Conservation (phyloP, 1,284 basidiomycete genomes). For the Gomphus sp. region DNA sequence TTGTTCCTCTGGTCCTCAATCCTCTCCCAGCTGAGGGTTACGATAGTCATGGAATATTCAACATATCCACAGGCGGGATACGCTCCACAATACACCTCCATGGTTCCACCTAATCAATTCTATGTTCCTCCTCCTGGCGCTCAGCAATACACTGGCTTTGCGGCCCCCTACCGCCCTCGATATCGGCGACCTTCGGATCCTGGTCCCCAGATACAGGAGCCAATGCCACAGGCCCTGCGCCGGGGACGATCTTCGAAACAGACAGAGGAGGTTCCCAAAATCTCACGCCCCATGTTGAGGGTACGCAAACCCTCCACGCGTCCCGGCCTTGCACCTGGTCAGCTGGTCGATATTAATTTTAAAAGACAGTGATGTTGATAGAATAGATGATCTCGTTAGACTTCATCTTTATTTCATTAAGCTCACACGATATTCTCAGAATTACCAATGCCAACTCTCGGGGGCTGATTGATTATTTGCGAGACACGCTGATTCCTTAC, state of each 20-base stretch:
- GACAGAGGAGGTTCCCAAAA: neutral
- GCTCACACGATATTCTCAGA: conserved; percentile 5
- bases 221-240: neutral
- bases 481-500: neutral
- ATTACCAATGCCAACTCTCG: neutral
- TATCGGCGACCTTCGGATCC: conserved; percentile 3
- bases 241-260: neutral
- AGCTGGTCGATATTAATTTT: neutral
- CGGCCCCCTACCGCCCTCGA: neutral
- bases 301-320: neutral
- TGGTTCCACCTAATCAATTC: neutral
- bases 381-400: neutral
- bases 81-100: neutral
- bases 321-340: neutral
- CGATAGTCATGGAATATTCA: neutral
- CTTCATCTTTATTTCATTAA: conserved; percentile 7
- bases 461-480: neutral
- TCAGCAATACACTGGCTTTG: neutral
- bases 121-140: neutral
- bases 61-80: neutral
- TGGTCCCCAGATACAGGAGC: neutral
- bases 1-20: neutral
- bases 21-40: neutral
- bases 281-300: neutral
- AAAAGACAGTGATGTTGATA: neutral